Evolutionary conservation across 768 basidiomycete genomes (phyloP), one percentile per base, ranked within the genome.

Genomic region (Boletus pseudo-olivaceus): DNA sequence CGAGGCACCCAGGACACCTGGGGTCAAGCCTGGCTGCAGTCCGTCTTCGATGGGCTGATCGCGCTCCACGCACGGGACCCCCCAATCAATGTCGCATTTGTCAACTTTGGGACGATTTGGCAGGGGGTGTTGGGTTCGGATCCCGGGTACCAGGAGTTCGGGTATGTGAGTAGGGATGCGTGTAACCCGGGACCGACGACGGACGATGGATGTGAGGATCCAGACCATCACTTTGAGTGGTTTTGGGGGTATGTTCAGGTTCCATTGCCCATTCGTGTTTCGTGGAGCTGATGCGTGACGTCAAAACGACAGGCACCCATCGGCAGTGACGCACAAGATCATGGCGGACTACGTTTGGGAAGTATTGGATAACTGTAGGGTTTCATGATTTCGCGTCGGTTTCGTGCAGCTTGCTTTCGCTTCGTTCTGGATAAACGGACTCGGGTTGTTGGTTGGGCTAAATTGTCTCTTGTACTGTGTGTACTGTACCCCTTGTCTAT

Each of bases 181-280:
- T 79, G 74, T 56, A 74, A 62, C 3, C 67, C 65, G 3, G 70
- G 70, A 5, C 61, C 72, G 40, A 73, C 74, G 12, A 70, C 70
- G 5, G 59, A 65, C 5, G 68, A 60, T 3, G 51, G 57, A 53
- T 79, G 78, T 51, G 30, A 51, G 43, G 77, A 79, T 48, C 75
- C 77, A 3, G 76, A 77, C 34, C 78, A 78, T 58, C 73, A 73
- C 45, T 83, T 82, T 54, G 80, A 81, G 59, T 82, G 80, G 77
- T 76, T 82, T 23, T 65, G 67, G 37, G 74, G 76, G 81, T 81
- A 53, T 45, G 76, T 65, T 29, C 2, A 4, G 3, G 26, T n/a
- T 49, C 47, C 14, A 2, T n/a, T 32, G 1, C 10, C 33, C 7
- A 2, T 29, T 34, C 29, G 20, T 43, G 46, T 1, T 10, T 30